Percentiles rank a stretch among this genome's conserved stretches.
Evolutionary conservation across 495 filamentous ascomycete genomes (phyloP).

Genomic region (Chaetomium tenue): DNA sequence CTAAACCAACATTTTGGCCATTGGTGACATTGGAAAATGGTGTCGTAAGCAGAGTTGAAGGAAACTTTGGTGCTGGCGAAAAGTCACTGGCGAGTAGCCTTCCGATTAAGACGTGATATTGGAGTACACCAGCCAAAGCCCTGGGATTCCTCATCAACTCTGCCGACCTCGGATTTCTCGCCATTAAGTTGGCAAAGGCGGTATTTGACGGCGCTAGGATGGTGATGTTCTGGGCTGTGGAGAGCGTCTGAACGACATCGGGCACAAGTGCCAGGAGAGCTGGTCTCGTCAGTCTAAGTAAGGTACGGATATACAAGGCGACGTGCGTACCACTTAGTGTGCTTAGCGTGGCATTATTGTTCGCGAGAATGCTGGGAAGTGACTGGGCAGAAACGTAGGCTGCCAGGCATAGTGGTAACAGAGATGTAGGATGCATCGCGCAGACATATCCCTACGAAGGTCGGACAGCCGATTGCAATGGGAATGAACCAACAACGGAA

Average conservation of each 20-base stretch:
- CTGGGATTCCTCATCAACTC: constrained; percentile 39
- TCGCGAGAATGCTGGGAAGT: constrained; percentile 35
- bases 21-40: constrained; percentile 49
- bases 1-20: constrained; percentile 38
- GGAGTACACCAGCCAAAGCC: constrained; percentile 46
- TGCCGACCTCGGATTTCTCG: constrained; percentile 35
- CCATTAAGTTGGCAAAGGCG: constrained; percentile 49
- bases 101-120: constrained; percentile 60
- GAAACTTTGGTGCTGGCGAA: constrained; percentile 45
- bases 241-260: constrained; percentile 25
- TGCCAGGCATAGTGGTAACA: constrained; percentile 23
- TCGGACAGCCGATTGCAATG: not conserved
- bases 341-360: constrained; percentile 38
- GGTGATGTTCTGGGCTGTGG: constrained; percentile 50
- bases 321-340: constrained; percentile 38
- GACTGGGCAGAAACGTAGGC: constrained; percentile 34
- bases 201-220: constrained; percentile 62
- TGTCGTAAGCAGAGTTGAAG: constrained; percentile 48
- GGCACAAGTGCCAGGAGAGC: constrained; percentile 26
- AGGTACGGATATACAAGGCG: not conserved
- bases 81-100: constrained; percentile 41
- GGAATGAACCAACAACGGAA: not conserved
- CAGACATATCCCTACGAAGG: too few relatives aligned
- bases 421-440: constrained; percentile 25
- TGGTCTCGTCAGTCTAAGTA: not conserved